Base-by-base conservation (phyloP, 192 early-diverging fungal species). In the Spizellomyces sp. region DNA sequence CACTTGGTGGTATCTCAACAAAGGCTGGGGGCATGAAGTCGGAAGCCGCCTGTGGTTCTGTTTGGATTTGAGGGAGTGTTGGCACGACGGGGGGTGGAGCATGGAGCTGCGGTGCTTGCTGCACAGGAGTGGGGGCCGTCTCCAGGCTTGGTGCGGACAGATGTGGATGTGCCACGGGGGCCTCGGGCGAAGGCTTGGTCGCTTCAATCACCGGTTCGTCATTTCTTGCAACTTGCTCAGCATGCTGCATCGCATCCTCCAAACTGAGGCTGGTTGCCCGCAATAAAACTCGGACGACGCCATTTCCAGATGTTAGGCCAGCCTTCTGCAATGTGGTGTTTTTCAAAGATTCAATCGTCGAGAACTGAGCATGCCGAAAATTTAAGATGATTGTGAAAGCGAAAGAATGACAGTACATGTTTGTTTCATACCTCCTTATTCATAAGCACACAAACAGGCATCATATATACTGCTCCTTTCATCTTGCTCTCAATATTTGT, bases 281-380 rank as follows among this genome's bases (percentile, higher is more conserved):
- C 74, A 90, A 91, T 59, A 91, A 80, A 56, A 96, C 73, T 15
- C 93, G 84, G 68, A 94, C 80, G 45, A 90, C 79, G 7, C 83
- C 82, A 68, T 86, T 90, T 47, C 92, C 93, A 45, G 83, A 79
- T 5, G 81, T 76, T 15, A 94, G 70, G 10, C 93, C 94, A 27
- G 87, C 84, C 44, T 85, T 81, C 42, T 86, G 81, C 8, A 96
- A 74, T 52, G 91, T 90, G 0, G 91, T 94, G 6, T 77, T 72
- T 73, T 90, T 84, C 67, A 96, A 75, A 27, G 72, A 70, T 14
- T 79, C 70, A 54, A 88, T 84, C 0, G 87, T 81, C 0, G 83
- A 64, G 63, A 85, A 90, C 82, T 93, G 77, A 14, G 15, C 27
- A 36, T 2, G 27, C 27, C 27, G 1, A 36, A 0, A 36, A 0